Evolutionary conservation across 1,139 yeast species (phyloP).

Genomic region (Candida glucosophila): DNA sequence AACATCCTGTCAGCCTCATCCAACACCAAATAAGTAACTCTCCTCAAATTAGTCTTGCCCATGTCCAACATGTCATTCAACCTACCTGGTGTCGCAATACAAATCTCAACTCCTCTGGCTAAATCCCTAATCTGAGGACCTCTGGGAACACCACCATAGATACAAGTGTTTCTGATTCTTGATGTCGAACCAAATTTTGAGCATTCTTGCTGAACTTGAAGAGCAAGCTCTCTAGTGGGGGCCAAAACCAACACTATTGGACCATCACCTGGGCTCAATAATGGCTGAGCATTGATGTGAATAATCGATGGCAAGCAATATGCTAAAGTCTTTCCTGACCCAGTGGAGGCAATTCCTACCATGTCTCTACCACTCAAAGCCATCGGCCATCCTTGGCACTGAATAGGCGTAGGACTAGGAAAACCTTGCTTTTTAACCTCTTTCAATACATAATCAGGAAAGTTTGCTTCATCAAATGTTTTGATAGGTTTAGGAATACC

Average conservation of each 20-base stretch:
- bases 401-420: constrained; percentile 90
- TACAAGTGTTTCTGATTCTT: constrained; percentile 93
- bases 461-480: constrained; percentile 90
- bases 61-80: constrained; percentile 94
- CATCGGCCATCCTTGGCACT: constrained; percentile 99
- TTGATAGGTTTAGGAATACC: constrained; percentile 94
- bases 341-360: constrained; percentile 98
- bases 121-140: constrained; percentile 96
- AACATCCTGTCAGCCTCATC: constrained; percentile 97
- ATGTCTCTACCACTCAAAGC: constrained; percentile 97
- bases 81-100: constrained; percentile 98
- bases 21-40: constrained; percentile 92
- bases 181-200: constrained; percentile 88
- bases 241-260: constrained; percentile 94
- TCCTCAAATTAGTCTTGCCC: constrained; percentile 88
- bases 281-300: constrained; percentile 96
- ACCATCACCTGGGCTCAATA: constrained; percentile 89
- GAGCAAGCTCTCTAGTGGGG: constrained; percentile 98
- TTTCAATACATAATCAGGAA: constrained; percentile 84
- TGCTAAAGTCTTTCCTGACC: constrained; percentile 96
- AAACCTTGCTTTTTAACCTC: constrained; percentile 92
- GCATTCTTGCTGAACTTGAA: constrained; percentile 93
- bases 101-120: constrained; percentile 89
- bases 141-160: constrained; percentile 98
- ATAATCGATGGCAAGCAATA: constrained; percentile 96